Evolutionary conservation across 2,329 filamentous ascomycete genomes (phyloP).

Genomic region (Fusarium dlaminii): DNA sequence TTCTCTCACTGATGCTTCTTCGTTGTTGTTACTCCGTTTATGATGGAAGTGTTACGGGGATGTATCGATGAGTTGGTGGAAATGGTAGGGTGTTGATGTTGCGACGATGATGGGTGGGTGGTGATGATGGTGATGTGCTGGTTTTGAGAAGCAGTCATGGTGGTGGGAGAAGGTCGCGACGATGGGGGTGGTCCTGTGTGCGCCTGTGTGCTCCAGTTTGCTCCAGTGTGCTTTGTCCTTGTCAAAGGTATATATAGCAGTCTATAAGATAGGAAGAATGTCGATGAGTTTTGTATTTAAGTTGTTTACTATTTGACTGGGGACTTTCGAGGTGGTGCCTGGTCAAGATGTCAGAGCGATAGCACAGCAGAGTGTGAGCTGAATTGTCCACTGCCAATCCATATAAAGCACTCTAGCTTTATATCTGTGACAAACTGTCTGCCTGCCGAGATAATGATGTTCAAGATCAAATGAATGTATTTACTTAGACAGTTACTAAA

Average conservation of each 20-base stretch:
- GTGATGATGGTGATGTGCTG: background rate
- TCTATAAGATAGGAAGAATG: background rate
- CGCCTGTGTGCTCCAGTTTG: background rate
- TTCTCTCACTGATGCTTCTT: background rate
- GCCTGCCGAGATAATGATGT: rapidly evolving
- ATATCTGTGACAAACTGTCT: background rate
- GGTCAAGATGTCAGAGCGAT: background rate
- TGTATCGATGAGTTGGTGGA: background rate
- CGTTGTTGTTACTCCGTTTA: background rate
- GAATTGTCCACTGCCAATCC: background rate
- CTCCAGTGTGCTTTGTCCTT: background rate
- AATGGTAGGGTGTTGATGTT: background rate
- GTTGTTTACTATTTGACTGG: too few relatives aligned
- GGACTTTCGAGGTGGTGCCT: background rate
- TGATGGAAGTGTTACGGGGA: too few relatives aligned
- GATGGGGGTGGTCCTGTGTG: background rate
- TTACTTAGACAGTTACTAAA: background rate
- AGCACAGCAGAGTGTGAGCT: background rate
- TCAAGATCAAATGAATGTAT: too few relatives aligned
- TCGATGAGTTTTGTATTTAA: background rate
- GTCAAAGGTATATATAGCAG: background rate
- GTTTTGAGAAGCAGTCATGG: background rate
- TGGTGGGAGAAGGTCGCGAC: background rate
- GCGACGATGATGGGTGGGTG: background rate
- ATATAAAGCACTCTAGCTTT: background rate